These are phyloP conservation scores for Talaromyces wortmannii DNA, from an alignment of 495 filamentous ascomycete genomes.

Conservation along the genomic window DNA sequence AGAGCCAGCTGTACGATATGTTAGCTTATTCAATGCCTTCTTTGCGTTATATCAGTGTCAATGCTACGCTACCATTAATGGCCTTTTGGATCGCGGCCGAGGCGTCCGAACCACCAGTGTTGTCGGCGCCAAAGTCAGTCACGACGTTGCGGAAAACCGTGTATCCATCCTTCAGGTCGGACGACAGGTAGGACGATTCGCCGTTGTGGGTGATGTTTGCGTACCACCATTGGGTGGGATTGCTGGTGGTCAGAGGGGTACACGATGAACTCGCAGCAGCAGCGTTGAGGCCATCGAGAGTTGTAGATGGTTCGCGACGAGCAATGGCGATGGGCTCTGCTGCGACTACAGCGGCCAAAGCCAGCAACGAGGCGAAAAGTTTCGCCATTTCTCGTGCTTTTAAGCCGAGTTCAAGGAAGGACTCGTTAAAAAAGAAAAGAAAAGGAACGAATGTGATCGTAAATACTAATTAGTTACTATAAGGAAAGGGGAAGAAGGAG, in stretches of 20 bases:
- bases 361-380: constrained; percentile 1
- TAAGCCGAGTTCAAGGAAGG: not conserved
- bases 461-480: not conserved
- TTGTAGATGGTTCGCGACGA: not conserved
- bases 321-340: too few species aligned
- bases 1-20: constrained; percentile 11
- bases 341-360: not conserved
- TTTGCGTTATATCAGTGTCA: not conserved
- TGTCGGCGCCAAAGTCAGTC: constrained; percentile 22
- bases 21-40: too few species aligned
- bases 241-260: not conserved
- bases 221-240: constrained; percentile 21
- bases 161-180: constrained; percentile 16
- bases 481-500: not conserved
- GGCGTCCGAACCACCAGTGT: constrained; percentile 17
- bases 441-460: not conserved
- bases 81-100: constrained; percentile 21
- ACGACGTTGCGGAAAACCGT: constrained; percentile 31
- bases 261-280: constrained; percentile 3
- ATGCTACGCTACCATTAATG: constrained; percentile 15
- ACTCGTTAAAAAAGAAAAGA: not conserved
- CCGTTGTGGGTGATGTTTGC: constrained; percentile 28
- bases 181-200: constrained; percentile 19
- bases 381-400: not conserved
- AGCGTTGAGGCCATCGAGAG: not conserved